phyloP scores from a whole-genome alignment of 768 basidiomycete species.

The Lactarius evosmus region DNA sequence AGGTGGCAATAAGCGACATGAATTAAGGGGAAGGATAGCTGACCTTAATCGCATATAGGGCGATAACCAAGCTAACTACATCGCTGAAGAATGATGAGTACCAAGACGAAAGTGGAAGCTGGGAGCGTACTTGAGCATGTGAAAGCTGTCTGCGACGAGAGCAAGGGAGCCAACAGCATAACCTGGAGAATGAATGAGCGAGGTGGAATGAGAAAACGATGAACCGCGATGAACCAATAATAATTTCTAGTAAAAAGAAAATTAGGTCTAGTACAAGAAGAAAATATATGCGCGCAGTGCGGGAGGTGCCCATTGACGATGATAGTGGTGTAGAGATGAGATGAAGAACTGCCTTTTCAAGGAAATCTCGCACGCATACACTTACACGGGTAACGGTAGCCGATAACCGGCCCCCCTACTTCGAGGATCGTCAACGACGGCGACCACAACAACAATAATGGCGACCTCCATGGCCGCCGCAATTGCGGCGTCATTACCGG shows the following conservation, averaged over 20 bases:
- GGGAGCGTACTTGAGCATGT: slow-evolving; percentile 89
- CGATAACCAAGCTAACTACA: slow-evolving; percentile 92
- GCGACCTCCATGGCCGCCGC: slow-evolving; percentile 90
- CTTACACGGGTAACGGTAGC: no score
- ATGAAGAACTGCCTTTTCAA: slow-evolving; percentile 1
- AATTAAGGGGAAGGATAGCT: slow-evolving; percentile 19
- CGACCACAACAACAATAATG: slow-evolving; percentile 38
- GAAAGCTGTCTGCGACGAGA: slow-evolving; percentile 94
- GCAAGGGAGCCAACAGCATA: slow-evolving; percentile 96
- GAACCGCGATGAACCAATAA: slow-evolving; percentile 52
- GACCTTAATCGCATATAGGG: slow-evolving; percentile 91
- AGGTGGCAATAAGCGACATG: slow-evolving; percentile 10
- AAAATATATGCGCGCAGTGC: slow-evolving; percentile 69
- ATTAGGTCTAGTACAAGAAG: slow-evolving; percentile 79
- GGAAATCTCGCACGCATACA: not conserved
- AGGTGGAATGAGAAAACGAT: slow-evolving; percentile 3
- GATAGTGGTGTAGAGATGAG: slow-evolving; percentile 6
- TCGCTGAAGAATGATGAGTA: slow-evolving; percentile 56
- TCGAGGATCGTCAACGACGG: not conserved
- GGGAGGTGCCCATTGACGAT: slow-evolving; percentile 45
- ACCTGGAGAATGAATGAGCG: slow-evolving; percentile 43
- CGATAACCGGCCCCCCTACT: no score
- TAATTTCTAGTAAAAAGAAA: slow-evolving; percentile 86
- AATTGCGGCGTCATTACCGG: slow-evolving; percentile 78
- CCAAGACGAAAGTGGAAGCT: not conserved